Conservation (phyloP, 2,329 filamentous ascomycete species). For the Epicoccum sorghinum region DNA sequence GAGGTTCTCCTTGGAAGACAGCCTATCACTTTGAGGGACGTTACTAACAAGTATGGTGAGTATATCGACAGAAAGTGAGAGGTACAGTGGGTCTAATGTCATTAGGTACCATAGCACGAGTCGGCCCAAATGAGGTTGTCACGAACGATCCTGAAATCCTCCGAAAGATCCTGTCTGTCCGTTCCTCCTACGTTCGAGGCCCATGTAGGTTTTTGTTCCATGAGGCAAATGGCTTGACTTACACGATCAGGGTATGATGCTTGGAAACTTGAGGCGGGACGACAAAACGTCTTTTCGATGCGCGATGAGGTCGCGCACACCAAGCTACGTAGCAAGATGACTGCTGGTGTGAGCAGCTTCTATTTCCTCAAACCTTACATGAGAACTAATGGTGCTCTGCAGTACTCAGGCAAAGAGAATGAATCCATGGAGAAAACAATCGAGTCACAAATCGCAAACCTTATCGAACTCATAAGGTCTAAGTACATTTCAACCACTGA, state of each 20-base stretch:
- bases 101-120: conserved; percentile 25
- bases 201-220: conserved; percentile 23
- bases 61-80: no score
- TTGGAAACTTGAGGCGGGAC: conserved; percentile 57
- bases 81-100: not conserved
- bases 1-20: conserved; percentile 14
- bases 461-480: conserved; percentile 55
- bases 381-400: not conserved
- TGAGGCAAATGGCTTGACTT: not conserved
- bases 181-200: conserved; percentile 43
- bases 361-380: conserved; percentile 34
- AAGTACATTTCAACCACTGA: conserved; percentile 46
- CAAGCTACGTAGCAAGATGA: conserved; percentile 51
- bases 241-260: conserved; percentile 39
- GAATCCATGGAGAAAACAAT: conserved; percentile 56
- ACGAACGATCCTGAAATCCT: conserved; percentile 57
- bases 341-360: conserved; percentile 42
- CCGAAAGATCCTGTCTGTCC: conserved; percentile 51
- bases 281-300: conserved; percentile 59
- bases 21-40: conserved; percentile 1
- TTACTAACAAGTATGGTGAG: conserved; percentile 18
- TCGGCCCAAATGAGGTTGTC: conserved; percentile 55
- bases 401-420: conserved; percentile 56
- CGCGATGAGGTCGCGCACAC: conserved; percentile 54
- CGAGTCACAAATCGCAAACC: conserved; percentile 51